Evolutionary conservation across 129 eudicot genomes (phyloP).

Genomic region (Helianthus annuus): DNA sequence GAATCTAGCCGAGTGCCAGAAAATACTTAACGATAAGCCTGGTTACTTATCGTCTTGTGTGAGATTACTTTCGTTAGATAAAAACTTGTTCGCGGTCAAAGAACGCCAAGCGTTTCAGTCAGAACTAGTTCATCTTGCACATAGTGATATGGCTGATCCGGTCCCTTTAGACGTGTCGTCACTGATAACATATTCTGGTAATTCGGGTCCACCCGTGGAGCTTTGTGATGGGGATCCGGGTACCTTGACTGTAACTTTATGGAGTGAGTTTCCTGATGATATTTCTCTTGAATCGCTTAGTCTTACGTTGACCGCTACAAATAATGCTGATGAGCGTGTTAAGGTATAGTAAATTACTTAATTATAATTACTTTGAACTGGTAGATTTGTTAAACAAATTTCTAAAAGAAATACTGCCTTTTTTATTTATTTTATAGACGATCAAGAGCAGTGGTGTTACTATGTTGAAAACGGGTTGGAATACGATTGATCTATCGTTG

Average conservation of each 20-base stretch:
- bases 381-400: background rate
- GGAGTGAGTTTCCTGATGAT: constrained; percentile 97
- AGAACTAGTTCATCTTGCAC: constrained; percentile 86
- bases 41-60: constrained; percentile 94
- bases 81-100: constrained; percentile 68
- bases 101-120: constrained; percentile 91
- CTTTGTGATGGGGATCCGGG: constrained; percentile 98
- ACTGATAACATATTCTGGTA: constrained; percentile 78
- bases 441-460: constrained; percentile 69
- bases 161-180: constrained; percentile 96
- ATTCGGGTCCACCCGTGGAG: constrained; percentile 78
- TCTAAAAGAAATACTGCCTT: background rate
- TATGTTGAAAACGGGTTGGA: constrained; percentile 77
- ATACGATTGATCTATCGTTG: constrained; percentile 62
- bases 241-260: constrained; percentile 63
- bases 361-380: constrained; percentile 16
- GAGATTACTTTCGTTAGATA: constrained; percentile 82
- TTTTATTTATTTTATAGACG: constrained; percentile 53
- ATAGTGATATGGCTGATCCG: constrained; percentile 83
- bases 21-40: constrained; percentile 81
- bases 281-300: constrained; percentile 88
- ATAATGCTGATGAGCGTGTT: constrained; percentile 85
- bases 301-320: constrained; percentile 77
- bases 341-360: constrained; percentile 53
- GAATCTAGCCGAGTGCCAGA: constrained; percentile 91